Base-by-base conservation (phyloP, 106 monocot genomes). In the Amphibolis antarctica region DNA sequence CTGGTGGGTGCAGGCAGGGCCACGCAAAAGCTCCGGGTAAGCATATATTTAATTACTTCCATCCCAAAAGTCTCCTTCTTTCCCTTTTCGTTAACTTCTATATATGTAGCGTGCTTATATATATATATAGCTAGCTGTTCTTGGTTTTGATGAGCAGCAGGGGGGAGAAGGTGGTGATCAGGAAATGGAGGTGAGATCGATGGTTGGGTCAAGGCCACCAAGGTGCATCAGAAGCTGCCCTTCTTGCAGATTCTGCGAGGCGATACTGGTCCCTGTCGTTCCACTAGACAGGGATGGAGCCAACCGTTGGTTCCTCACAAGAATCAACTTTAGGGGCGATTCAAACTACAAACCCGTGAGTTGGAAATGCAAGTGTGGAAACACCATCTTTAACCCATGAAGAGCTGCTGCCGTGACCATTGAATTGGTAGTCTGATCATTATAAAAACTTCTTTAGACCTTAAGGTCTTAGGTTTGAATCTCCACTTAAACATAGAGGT, bases 301-400 rank as follows among this genome's bases (percentile, higher is more conserved):
- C 12, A 3, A 42, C 11, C 25, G 25, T 4, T 12, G 24, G n/a
- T 19, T 12, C 28, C 51, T 26, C 64, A 53, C 60, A 18, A 60
- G 44, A 28, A 42, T 42, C 19, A 9, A 20, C 57, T 68, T 13
- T 53, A 65, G 71, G 15, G 68, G 61, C 46, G 75, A 75, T 65
- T 72, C 83, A 15, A 87, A 83, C 68, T 87, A 87, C 83, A 87
- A 87, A 59, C 83, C 87, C 17, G 28, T 87, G 27, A 78, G 69
- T 65, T 87, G 87, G 87, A 87, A 83, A 57, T 87, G 87, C 87
- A 87, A 80, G 69, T 87, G 87, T 45, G 83, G 87, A 17, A 49
- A 78, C 50, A 20, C 66, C 44, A 75, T 87, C 46, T 48, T 80
- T 29, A 80, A 78, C 46, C 86, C 83, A n/a, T 83, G 21, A 78